phyloP scores from a whole-genome alignment of 2,329 filamentous ascomycete genomes.

The Monilinia polystroma region DNA sequence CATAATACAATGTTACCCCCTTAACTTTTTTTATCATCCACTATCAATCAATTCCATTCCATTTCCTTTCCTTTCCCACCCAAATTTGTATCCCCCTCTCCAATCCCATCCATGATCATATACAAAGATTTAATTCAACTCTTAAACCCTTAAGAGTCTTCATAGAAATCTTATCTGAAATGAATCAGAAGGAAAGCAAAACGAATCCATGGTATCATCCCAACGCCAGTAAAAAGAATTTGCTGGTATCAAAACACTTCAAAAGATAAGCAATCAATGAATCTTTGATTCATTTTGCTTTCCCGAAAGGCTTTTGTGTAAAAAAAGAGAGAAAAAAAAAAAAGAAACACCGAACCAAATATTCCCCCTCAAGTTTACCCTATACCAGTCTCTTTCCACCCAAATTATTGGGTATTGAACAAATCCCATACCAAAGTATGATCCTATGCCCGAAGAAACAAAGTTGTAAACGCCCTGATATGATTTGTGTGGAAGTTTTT shows the following conservation, averaged over 20 bases:
- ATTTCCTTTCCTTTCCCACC: background rate
- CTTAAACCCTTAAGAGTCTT: background rate
- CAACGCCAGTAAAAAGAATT: conserved; percentile 30
- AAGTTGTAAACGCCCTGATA: conserved; percentile 12
- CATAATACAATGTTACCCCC: conserved; percentile 8
- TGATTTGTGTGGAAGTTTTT: conserved; percentile 14
- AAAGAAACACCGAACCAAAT: conserved; percentile 3
- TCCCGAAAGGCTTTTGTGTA: conserved; percentile 26
- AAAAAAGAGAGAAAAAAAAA: background rate
- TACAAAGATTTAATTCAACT: conserved; percentile 15
- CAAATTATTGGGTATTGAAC: conserved; percentile 14
- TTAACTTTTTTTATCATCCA: conserved; percentile 14
- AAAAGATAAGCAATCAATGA: conserved; percentile 24
- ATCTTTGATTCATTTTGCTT: conserved; percentile 28
- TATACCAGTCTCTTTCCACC: conserved; percentile 14
- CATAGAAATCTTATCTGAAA: conserved; percentile 6
- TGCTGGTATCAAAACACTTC: conserved; percentile 31
- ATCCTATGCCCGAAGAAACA: conserved; percentile 13
- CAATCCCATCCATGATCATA: conserved; percentile 15
- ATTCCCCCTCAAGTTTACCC: conserved; percentile 20
- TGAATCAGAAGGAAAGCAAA: conserved; percentile 24
- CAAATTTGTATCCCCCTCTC: background rate
- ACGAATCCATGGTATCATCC: conserved; percentile 38
- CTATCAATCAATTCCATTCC: conserved; percentile 1
- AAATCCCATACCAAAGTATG: conserved; percentile 17